Evolutionary conservation across 2,329 filamentous ascomycete species (phyloP), one percentile per base, ranked within the genome.

Genomic region (Fusarium sp.): DNA sequence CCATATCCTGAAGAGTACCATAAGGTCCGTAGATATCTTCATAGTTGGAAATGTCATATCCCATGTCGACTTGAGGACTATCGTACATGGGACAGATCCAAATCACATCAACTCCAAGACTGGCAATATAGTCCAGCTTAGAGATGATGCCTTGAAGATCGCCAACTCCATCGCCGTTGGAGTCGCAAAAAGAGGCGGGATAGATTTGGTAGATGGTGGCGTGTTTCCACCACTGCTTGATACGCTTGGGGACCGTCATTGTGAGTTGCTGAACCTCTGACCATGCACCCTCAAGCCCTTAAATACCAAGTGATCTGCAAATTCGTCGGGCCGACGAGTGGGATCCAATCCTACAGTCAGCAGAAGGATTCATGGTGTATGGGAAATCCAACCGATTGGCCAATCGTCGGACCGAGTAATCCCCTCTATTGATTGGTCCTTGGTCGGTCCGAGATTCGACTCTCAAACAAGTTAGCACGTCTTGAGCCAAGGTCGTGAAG

Each of bases 161-260:
- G 9, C 88, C 88, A 37, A 88, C 78, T 5, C 88, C 88, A 78
- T 89, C 87, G 58, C 85, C 85, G 61, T 89, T 88, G 72, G 85
- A 86, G 76, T 89, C 88, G 61, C 86, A 86, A 82, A 90, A 90
- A 18, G 85, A 87, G 31, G 88, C 85, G 3, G 88, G 87, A 75
- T 90, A 91, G 72, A 91, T 88, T 75, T 91, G 88, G 74, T 90
- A 90, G 41, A 88, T 85, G 2, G 85, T 81, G 20, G 83, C 85
- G 69, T 89, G 86, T 71, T 89, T 89, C 88, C 88, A 90, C 88
- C 88, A 90, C 52, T 76, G 76, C 41, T 63, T 76, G 7, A 67
- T 60, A 2, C 68, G 76, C 13, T 68, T 72, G 29, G 35, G 73
- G 67, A 78, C 67, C 14, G 76, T 78, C 76, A 78, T 78, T 64